Evolutionary conservation across 1,139 yeast species (phyloP).

Genomic region (Hanseniaspora uvarum): DNA sequence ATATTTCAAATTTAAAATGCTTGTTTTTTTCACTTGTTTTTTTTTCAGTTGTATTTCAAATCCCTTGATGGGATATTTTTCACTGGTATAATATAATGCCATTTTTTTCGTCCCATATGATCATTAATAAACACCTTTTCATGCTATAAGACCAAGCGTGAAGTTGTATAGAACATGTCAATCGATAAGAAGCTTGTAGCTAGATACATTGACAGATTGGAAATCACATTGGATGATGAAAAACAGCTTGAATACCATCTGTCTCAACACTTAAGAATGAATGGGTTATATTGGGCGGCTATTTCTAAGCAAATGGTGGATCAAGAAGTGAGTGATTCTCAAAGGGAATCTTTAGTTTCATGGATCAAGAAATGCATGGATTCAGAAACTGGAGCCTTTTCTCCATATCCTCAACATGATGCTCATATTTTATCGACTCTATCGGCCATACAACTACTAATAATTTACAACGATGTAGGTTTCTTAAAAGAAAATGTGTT

Average conservation of each 20-base stretch:
- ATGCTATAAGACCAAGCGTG: background rate
- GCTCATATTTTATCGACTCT: conserved; percentile 80
- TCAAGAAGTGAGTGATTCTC: conserved; percentile 20
- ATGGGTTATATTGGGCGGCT: conserved; percentile 92
- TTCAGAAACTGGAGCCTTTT: conserved; percentile 63
- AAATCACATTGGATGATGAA: background rate
- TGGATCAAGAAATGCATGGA: conserved; percentile 67
- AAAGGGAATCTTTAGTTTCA: conserved; percentile 48
- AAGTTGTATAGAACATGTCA: background rate
- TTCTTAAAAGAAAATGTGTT: conserved; percentile 29
- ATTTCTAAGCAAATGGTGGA: conserved; percentile 47
- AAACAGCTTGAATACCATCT: conserved; percentile 58
- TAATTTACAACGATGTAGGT: conserved; percentile 53
- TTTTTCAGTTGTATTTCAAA: background rate
- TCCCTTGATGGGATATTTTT: background rate
- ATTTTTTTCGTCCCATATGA: background rate
- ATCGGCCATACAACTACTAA: conserved; percentile 72
- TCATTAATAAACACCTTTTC: too few relatives aligned
- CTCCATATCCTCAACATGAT: conserved; percentile 82
- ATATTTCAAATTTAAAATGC: background rate
- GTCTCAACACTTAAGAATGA: conserved; percentile 78
- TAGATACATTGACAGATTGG: background rate
- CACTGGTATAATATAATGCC: background rate
- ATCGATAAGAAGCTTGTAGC: background rate
- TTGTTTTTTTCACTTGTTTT: background rate